phyloP scores from a whole-genome alignment of 768 basidiomycete genomes.

The Termitomyces sp. region DNA sequence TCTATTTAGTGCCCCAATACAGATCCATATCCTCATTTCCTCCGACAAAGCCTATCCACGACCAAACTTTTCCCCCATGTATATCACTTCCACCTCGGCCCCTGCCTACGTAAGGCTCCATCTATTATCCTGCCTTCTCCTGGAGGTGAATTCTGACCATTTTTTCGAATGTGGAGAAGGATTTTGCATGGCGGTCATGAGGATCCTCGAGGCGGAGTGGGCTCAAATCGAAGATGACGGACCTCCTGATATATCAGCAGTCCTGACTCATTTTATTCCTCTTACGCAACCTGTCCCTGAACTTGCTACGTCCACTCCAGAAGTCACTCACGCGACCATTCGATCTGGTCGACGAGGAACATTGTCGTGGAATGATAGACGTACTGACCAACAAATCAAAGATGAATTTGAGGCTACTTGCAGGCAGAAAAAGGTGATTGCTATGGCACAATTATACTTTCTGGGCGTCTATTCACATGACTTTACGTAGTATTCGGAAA shows the following conservation, averaged over 20 bases:
- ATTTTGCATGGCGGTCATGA: constrained; percentile 65
- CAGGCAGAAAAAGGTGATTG: constrained; percentile 29
- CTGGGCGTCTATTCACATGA: background rate
- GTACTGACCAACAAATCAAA: constrained; percentile 45
- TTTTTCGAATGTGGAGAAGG: constrained; percentile 67
- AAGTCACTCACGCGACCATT: background rate
- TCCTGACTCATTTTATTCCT: constrained; percentile 58
- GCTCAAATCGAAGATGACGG: constrained; percentile 59
- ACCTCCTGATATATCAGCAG: constrained; percentile 69
- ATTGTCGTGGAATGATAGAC: constrained; percentile 29
- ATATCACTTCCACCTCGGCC: constrained; percentile 60
- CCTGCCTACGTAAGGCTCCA: constrained; percentile 83
- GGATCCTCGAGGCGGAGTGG: constrained; percentile 69
- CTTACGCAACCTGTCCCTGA: constrained; percentile 9
- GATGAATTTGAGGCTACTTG: constrained; percentile 46
- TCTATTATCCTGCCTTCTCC: constrained; percentile 64
- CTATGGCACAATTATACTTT: background rate
- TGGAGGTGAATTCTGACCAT: constrained; percentile 44
- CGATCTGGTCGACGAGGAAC: constrained; percentile 15
- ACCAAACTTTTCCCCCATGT: constrained; percentile 61
- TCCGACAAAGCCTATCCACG: constrained; percentile 36
- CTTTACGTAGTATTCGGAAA: constrained; percentile 39
- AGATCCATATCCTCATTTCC: constrained; percentile 62
- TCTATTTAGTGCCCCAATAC: constrained; percentile 57
- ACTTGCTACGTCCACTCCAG: constrained; percentile 2